phyloP scores from a whole-genome alignment of 2,329 filamentous ascomycete genomes.

The Elsinoe fawcettii region DNA sequence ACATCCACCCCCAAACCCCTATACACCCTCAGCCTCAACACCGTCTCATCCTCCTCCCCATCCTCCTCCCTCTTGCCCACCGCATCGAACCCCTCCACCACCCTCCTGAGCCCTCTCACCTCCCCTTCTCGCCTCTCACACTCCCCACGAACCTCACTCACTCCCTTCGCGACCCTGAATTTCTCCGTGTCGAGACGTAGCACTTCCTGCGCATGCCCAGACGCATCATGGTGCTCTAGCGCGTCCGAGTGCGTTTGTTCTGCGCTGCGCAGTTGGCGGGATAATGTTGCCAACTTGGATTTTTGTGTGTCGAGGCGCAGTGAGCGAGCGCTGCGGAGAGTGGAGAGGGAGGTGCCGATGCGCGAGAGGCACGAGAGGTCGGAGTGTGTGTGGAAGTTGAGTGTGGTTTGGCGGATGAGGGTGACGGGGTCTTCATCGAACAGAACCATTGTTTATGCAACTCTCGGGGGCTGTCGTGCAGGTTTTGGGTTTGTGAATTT shows the following conservation, averaged over 20 bases:
- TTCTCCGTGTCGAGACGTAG: conserved; percentile 84
- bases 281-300: conserved; percentile 47
- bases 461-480: not conserved
- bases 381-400: conserved; percentile 88
- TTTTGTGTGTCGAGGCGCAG: conserved; percentile 51
- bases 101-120: conserved; percentile 63
- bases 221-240: conserved; percentile 63
- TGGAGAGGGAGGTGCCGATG: conserved; percentile 73
- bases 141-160: conserved; percentile 83
- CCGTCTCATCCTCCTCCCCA: conserved; percentile 40
- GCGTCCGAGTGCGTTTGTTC: conserved; percentile 71
- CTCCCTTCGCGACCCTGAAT: conserved; percentile 88
- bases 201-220: conserved; percentile 75
- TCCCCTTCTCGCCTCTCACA: conserved; percentile 82
- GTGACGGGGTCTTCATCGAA: conserved; percentile 88
- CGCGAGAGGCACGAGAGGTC: conserved; percentile 79
- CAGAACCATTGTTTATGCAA: conserved; percentile 58
- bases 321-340: conserved; percentile 76
- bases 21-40: conserved; percentile 81
- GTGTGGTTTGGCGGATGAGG: conserved; percentile 82
- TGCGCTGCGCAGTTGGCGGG: conserved; percentile 67
- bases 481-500: not conserved
- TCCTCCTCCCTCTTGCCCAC: conserved; percentile 55
- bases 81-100: conserved; percentile 74
- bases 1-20: conserved; percentile 84